Conservation (phyloP, 2,329 filamentous ascomycete species). For the Cordyceps javanica region DNA sequence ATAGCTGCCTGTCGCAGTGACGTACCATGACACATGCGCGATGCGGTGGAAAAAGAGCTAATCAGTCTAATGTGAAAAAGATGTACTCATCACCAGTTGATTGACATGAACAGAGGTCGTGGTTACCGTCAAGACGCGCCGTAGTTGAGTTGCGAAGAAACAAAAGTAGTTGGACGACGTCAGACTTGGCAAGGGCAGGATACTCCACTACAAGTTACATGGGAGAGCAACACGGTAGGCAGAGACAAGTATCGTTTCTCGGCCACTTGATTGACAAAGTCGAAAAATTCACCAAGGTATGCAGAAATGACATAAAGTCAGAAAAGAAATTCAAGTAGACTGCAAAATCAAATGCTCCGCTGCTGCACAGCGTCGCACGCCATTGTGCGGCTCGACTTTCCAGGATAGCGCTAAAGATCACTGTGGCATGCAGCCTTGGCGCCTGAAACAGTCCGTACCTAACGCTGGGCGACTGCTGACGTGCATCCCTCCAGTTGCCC, state of each 20-base stretch:
- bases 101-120: not conserved
- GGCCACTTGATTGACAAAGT: not conserved
- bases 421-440: not conserved
- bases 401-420: not conserved
- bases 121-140: not conserved
- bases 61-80: not conserved
- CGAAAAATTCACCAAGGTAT: too few relatives aligned
- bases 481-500: too few relatives aligned
- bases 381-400: not conserved
- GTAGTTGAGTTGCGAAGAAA: not conserved
- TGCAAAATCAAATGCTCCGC: not conserved
- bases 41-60: not conserved
- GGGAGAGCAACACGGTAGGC: too few relatives aligned
- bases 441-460: not conserved
- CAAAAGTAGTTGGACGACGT: not conserved
- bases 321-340: not conserved
- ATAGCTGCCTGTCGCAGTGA: not conserved
- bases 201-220: not conserved
- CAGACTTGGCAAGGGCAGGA: not conserved
- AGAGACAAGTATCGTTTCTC: too few relatives aligned
- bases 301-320: not conserved
- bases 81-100: not conserved
- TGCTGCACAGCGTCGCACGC: not conserved
- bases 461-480: not conserved
- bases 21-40: not conserved